A percentile compares a stretch with the other conserved stretches of the same genome.
phyloP scores from a whole-genome alignment of 192 early-diverging fungal species.

The Endogone sp. region DNA sequence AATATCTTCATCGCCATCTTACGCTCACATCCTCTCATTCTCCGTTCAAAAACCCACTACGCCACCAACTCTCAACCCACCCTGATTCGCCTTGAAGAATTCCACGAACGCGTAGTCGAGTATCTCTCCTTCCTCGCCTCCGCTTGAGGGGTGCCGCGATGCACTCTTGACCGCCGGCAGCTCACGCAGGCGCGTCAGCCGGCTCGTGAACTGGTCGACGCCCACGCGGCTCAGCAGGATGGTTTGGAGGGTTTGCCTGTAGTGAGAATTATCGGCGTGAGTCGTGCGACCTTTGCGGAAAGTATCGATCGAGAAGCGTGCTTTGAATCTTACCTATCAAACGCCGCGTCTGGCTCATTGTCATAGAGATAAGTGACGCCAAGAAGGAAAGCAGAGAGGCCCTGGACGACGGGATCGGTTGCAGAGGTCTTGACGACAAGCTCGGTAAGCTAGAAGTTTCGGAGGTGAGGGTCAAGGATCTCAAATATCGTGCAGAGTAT shows the following conservation, averaged over 20 bases:
- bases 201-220: slow-evolving; percentile 77
- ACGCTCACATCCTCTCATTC: neutral
- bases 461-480: neutral
- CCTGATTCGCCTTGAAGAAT: slow-evolving; percentile 77
- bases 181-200: slow-evolving; percentile 82
- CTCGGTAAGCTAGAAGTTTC: slow-evolving; percentile 69
- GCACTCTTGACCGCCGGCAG: slow-evolving; percentile 76
- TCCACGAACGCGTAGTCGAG: slow-evolving; percentile 86
- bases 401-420: slow-evolving; percentile 84
- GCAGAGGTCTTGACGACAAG: slow-evolving; percentile 85
- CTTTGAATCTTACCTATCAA: slow-evolving; percentile 32
- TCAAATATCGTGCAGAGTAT: neutral
- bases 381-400: slow-evolving; percentile 82
- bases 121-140: slow-evolving; percentile 47
- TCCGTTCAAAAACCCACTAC: slow-evolving; percentile 21
- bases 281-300: neutral
- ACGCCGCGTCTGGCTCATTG: slow-evolving; percentile 69
- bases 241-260: slow-evolving; percentile 69
- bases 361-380: slow-evolving; percentile 89
- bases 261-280: neutral
- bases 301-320: neutral
- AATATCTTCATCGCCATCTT: neutral
- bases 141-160: slow-evolving; percentile 57
- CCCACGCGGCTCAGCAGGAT: slow-evolving; percentile 87
- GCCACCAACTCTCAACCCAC: slow-evolving; percentile 39